Evolutionary conservation across 169 alveolate genomes (phyloP), one percentile per base, ranked within the genome.

Genomic region (Cyclospora cayetanensis): DNA sequence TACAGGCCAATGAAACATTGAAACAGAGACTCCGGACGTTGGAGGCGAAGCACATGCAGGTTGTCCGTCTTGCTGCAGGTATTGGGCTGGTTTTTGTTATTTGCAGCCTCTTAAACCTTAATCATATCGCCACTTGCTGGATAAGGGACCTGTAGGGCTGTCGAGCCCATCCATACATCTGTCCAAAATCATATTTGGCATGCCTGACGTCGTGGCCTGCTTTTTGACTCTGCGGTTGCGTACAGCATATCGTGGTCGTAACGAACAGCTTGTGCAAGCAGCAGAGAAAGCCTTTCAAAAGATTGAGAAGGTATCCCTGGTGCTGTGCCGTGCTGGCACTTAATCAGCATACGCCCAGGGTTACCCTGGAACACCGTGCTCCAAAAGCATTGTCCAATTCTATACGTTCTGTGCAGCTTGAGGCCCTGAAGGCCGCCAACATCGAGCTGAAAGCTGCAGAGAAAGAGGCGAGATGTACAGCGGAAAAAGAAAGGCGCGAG

Each of bases 51-150:
- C 87, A 77, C 27, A 77, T 77, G 87, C 68, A 77, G 42, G 63
- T 46, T 77, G 87, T 77, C 42, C 87, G 87, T 29, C 87, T 77
- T 22, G 87, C 87, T 29, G 87, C 87, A 20, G 42, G 87, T 77
- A 43, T 15, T 65, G 7, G 42, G 70, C 70, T 46, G 27, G 66
- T 15, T 35, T 43, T 46, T 4, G 5, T 7, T 42, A 4, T 11
- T 37, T 72, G 29, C 35, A 34, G 25, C n/a, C 42, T 46, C 4
- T 2, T 46, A 77, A 31, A 29, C 50, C 31, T 35, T 29, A 25
- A 27, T 27, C 41, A 9, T 77, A 27, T 41, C 87, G 41, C 27
- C 50, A 39, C 60, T 4, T 43, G 27, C 37, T 43, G n/a, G n/a
- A n/a, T n/a, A n/a, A n/a, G n/a, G n/a, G n/a, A n/a, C n/a, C n/a